phyloP scores from a whole-genome alignment of 2,329 filamentous ascomycete genomes.

The Paecilomyces formosus region DNA sequence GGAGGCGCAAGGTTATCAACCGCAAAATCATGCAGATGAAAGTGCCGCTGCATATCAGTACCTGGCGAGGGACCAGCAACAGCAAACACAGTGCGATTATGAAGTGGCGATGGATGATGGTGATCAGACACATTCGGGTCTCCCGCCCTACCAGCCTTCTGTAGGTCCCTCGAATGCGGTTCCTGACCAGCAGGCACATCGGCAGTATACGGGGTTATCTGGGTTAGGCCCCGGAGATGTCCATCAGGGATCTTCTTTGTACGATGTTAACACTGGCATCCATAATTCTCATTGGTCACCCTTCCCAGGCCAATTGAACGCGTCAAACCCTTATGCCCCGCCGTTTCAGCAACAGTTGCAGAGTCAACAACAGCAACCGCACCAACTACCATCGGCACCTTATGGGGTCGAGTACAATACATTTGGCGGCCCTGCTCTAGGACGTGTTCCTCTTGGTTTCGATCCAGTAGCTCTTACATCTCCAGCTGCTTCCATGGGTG shows the following conservation, averaged over 20 bases:
- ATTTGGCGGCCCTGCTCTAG: background rate
- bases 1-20: background rate
- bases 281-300: background rate
- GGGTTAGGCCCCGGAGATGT: background rate
- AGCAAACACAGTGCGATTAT: background rate
- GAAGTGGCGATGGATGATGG: background rate
- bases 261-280: background rate
- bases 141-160: background rate
- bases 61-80: background rate
- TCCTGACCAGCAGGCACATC: background rate
- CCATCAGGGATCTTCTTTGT: background rate
- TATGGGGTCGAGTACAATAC: background rate
- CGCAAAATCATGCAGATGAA: background rate
- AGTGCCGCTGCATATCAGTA: background rate
- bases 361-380: background rate
- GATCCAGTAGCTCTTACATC: background rate
- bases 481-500: background rate
- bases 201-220: background rate
- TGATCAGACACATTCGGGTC: background rate
- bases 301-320: background rate
- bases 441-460: background rate
- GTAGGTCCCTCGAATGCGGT: background rate
- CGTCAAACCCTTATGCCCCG: background rate
- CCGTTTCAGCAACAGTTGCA: background rate
- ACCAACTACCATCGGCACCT: background rate